Percentiles rank a stretch among this genome's conserved stretches.
Conservation (phyloP, 2,329 filamentous ascomycete genomes). For the Tolypocladium amazonense region DNA sequence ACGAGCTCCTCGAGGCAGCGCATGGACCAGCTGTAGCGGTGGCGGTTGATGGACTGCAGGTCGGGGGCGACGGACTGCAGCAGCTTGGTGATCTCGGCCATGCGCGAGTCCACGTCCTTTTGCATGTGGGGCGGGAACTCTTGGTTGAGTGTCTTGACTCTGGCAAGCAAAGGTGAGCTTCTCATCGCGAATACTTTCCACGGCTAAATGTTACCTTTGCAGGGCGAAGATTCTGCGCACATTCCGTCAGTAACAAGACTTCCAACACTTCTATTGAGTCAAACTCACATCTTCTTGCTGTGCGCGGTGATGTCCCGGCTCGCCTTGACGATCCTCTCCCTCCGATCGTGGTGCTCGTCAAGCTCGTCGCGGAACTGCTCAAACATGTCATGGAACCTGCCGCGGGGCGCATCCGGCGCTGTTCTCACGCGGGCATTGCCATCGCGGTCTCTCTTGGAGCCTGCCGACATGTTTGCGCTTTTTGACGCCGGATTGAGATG, state of each 20-base stretch:
- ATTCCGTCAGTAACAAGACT: not conserved
- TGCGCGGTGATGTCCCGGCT: slow-evolving; percentile 86
- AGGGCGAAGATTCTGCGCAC: slow-evolving; percentile 25
- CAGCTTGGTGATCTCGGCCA: slow-evolving; percentile 58
- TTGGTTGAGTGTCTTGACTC: slow-evolving; percentile 52
- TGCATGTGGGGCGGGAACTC: slow-evolving; percentile 58
- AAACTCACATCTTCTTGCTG: slow-evolving; percentile 86
- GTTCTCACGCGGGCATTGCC: slow-evolving; percentile 35
- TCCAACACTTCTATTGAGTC: not conserved
- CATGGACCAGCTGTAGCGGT: slow-evolving; percentile 72
- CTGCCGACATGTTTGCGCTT: slow-evolving; percentile 21
- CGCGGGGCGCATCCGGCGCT: slow-evolving; percentile 21
- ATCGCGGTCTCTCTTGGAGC: slow-evolving; percentile 42
- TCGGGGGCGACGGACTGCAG: slow-evolving; percentile 62
- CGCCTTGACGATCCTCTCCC: slow-evolving; percentile 81
- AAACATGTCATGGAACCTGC: slow-evolving; percentile 63
- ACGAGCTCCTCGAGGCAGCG: slow-evolving; percentile 90
- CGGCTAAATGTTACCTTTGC: slow-evolving; percentile 20
- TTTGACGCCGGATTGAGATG: not conserved
- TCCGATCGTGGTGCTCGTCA: slow-evolving; percentile 87
- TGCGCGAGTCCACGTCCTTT: slow-evolving; percentile 58
- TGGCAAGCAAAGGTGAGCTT: slow-evolving; percentile 17
- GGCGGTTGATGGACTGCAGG: slow-evolving; percentile 65
- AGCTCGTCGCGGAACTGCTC: slow-evolving; percentile 76
- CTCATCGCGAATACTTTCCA: not conserved